Percentiles rank a stretch among this genome's conserved stretches.
Evolutionary conservation across 768 basidiomycete species (phyloP).

Genomic region (Xerocomellus intermedius): DNA sequence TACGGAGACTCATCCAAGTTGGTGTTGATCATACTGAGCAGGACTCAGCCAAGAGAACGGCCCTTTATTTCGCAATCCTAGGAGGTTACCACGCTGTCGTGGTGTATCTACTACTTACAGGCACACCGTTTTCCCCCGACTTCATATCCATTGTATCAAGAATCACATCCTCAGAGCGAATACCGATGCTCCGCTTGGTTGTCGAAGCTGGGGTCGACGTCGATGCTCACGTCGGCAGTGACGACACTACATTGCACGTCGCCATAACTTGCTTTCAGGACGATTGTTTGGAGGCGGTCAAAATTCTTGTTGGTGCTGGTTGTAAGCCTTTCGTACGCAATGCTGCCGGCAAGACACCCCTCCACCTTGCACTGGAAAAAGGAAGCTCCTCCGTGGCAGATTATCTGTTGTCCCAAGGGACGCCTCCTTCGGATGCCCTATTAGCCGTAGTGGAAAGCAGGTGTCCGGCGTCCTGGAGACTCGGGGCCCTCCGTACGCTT

Average conservation of each 20-base stretch:
- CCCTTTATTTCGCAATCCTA: neutral
- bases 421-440: neutral
- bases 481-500: neutral
- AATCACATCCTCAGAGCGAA: neutral
- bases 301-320: neutral
- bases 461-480: neutral
- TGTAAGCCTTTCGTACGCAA: neutral
- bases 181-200: neutral
- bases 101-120: neutral
- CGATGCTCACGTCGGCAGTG: neutral
- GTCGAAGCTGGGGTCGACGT: neutral
- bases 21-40: neutral
- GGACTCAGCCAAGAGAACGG: neutral
- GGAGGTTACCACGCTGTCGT: neutral
- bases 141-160: neutral
- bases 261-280: neutral
- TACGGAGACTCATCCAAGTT: slow-evolving; percentile 8
- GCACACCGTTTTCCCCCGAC: neutral
- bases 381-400: neutral
- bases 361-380: neutral
- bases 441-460: neutral
- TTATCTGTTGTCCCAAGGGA: neutral
- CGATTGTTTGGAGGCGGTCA: neutral
- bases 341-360: neutral
- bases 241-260: neutral